These are phyloP conservation scores for Salisapilia sapeloensis DNA, from an alignment of 352 stramenopile genomes.

Conservation along the genomic window DNA sequence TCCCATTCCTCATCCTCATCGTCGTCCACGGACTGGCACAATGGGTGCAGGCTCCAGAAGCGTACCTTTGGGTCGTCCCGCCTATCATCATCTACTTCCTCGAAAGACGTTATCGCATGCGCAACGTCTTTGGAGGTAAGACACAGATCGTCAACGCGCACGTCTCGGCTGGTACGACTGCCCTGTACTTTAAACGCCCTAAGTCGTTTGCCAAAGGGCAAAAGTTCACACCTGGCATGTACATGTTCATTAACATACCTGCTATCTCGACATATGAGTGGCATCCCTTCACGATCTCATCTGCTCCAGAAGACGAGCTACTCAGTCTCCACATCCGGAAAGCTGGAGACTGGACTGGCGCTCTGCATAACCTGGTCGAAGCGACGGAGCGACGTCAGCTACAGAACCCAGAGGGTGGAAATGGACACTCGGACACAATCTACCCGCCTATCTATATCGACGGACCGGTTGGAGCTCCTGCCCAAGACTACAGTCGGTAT, in stretches of 20 bases:
- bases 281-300: conserved; percentile 85
- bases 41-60: conserved; percentile 38
- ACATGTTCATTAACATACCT: conserved; percentile 73
- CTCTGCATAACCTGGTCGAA: conserved; percentile 25
- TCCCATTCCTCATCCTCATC: conserved; percentile 50
- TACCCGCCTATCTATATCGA: conserved; percentile 42
- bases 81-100: conserved; percentile 37
- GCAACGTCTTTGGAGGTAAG: conserved; percentile 25
- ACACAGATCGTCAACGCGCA: conserved; percentile 27
- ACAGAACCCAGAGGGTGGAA: conserved; percentile 6
- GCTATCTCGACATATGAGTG: conserved; percentile 60
- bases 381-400: conserved; percentile 12
- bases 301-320: conserved; percentile 46
- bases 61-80: conserved; percentile 31
- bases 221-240: conserved; percentile 52
- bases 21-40: conserved; percentile 36
- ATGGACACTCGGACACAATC: conserved; percentile 12
- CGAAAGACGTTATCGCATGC: conserved; percentile 42
- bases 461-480: conserved; percentile 31
- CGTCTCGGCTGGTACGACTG: conserved; percentile 30
- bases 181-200: conserved; percentile 50
- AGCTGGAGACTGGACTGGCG: conserved; percentile 44
- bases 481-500: conserved; percentile 45
- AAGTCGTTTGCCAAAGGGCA: conserved; percentile 22
- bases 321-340: conserved; percentile 55